A percentile compares a stretch with the other conserved stretches of the same genome.
Evolutionary conservation across 2,329 filamentous ascomycete species (phyloP).

Genomic region (Diaporthe australafricana): DNA sequence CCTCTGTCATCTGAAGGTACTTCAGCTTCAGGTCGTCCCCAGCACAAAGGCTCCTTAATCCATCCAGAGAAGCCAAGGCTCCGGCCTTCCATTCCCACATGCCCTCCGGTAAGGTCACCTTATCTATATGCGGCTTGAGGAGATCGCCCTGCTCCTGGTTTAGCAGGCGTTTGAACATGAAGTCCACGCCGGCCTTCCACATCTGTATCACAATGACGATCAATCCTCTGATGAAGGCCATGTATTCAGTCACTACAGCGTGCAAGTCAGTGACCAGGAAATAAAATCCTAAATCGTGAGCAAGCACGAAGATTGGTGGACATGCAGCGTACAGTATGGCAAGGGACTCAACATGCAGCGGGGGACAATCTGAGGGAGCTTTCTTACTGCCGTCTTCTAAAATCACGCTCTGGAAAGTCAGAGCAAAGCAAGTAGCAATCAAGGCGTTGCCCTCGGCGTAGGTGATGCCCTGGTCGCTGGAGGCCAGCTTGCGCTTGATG

Average conservation of each 20-base stretch:
- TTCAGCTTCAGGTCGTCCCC: conserved; percentile 55
- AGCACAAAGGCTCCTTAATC: conserved; percentile 56
- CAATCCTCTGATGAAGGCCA: conserved; percentile 70
- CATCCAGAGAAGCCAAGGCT: conserved; percentile 57
- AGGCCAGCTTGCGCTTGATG: conserved; percentile 66
- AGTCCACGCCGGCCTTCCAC: conserved; percentile 59
- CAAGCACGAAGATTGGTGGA: no score
- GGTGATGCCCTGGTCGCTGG: conserved; percentile 46
- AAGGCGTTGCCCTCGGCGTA: conserved; percentile 66
- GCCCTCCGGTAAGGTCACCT: conserved; percentile 55
- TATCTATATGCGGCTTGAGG: conserved; percentile 58
- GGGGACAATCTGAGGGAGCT: background rate
- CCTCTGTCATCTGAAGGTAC: conserved; percentile 58
- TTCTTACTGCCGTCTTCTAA: conserved; percentile 61
- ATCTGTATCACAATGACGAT: conserved; percentile 67
- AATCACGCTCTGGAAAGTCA: conserved; percentile 69
- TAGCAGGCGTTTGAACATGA: conserved; percentile 62
- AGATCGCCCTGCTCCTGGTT: conserved; percentile 54
- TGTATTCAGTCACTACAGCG: conserved; percentile 63
- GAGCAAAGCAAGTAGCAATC: conserved; percentile 68
- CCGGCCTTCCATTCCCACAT: conserved; percentile 57
- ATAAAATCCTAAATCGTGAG: background rate
- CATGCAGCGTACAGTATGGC: no score
- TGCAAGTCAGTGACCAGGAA: background rate
- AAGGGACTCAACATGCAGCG: background rate